Conservation (phyloP, 2,329 filamentous ascomycete genomes). For the Aspergillus neoniger region DNA sequence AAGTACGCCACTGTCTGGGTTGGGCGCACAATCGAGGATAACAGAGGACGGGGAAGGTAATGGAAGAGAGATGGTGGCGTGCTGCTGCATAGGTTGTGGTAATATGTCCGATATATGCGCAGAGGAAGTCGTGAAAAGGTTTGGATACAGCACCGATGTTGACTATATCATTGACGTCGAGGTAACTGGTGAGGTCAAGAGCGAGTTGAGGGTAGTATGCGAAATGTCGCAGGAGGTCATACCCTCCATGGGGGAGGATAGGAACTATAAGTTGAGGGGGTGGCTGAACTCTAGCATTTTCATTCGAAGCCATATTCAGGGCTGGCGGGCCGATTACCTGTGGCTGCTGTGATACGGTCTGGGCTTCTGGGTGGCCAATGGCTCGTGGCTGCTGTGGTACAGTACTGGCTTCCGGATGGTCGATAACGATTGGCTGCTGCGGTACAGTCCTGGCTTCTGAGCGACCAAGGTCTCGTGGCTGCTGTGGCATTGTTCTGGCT, state of each 20-base stretch:
- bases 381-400: background rate
- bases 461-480: background rate
- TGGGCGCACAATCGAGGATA: conserved; percentile 57
- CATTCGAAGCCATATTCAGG: background rate
- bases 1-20: conserved; percentile 48
- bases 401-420: background rate
- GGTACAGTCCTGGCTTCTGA: background rate
- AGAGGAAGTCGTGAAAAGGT: conserved; percentile 57
- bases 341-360: no score
- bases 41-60: conserved; percentile 59
- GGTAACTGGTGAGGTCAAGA: conserved; percentile 56
- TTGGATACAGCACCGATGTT: conserved; percentile 66
- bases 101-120: background rate
- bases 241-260: conserved; percentile 3
- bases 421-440: background rate
- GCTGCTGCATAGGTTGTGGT: background rate
- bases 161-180: conserved; percentile 60
- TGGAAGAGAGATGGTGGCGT: background rate
- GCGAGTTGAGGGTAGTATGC: conserved; percentile 50
- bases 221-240: conserved; percentile 19
- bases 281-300: background rate
- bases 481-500: background rate
- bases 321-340: background rate
- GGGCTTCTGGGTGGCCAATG: background rate
- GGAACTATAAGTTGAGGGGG: background rate